Base-by-base conservation (phyloP, 768 basidiomycete genomes). In the Pulveroboletus frians region DNA sequence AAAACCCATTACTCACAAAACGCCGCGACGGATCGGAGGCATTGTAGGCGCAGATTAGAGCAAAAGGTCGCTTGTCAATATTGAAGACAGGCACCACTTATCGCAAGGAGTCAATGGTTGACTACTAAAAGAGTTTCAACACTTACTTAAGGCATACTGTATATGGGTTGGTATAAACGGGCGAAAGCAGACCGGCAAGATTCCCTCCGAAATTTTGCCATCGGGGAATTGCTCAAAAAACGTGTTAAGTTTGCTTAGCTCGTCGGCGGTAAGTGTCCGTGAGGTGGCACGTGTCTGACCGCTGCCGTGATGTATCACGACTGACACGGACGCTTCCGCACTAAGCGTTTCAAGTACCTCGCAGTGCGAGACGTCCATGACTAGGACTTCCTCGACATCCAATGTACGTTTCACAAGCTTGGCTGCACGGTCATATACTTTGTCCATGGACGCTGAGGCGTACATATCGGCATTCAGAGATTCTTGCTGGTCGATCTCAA, bases 291-390 rank as follows among this genome's bases (percentile, higher is more conserved):
- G 76, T 35, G 69, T 65, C 18, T 75, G 76, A 0, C 79, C 73
- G 46, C 84, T 79, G 1, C 86, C 85, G 46, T 80, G 77, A 65
- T 90, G 84, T 66, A 88, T 76, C 30, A 79, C 80, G 44, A 90
- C 78, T 7, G 82, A 80, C 20, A 88, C 77, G 14, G 74, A 74
- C 27, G 81, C 79, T 62, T 86, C 85, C 11, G 71, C 67, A 26
- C 64, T 63, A 35, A 81, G 75, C 0, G 85, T 78, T 66, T 95
- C 91, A 34, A 88, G 71, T 27, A 92, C 83, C 62, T 97, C 90
- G 60, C 88, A 90, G 53, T 92, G 88, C 17, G 89, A 88, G 35
- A 96, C 84, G 65, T 97, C 93, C 76, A 96, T 83, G 43, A 97
- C 87, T 50, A 93, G 74, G 36, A 92, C 90, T 30, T 91, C 92